phyloP scores from a whole-genome alignment of 306 rosid species.

The Comarum palustre region DNA sequence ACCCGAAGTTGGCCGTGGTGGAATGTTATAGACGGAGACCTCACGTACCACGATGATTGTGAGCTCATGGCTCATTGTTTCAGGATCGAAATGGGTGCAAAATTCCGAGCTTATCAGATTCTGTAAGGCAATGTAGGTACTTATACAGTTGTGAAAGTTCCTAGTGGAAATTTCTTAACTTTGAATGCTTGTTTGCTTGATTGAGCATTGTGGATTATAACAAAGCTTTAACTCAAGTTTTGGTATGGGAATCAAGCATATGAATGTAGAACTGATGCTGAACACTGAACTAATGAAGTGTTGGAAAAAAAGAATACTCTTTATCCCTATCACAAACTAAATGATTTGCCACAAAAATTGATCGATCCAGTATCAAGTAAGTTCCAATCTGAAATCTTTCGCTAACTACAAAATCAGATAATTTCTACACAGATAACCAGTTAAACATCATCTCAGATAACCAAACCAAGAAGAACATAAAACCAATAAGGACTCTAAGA shows the following conservation, averaged over 20 bases:
- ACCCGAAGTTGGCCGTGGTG: conserved; percentile 75
- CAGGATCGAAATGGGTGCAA: not conserved
- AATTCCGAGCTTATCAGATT: not conserved
- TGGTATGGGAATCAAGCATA: conserved; percentile 6
- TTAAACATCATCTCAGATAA: not conserved
- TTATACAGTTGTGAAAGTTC: not conserved
- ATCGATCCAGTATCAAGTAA: too few species aligned
- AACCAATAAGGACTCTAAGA: not conserved
- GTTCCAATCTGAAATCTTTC: not conserved
- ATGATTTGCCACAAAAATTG: not conserved
- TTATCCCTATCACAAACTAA: not conserved
- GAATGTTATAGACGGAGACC: conserved; percentile 87
- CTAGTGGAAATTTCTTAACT: not conserved
- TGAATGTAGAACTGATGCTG: conserved; percentile 6
- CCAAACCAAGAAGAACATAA: not conserved
- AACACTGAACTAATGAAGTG: conserved; percentile 14
- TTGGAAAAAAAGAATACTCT: not conserved
- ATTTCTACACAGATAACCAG: not conserved
- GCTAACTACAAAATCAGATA: not conserved
- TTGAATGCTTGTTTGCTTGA: too few species aligned
- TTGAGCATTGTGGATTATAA: not conserved
- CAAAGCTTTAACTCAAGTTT: not conserved
- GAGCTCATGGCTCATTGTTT: conserved; percentile 81
- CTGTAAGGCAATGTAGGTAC: not conserved
- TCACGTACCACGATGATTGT: conserved; percentile 90